Evolutionary conservation across 2,329 filamentous ascomycete species (phyloP), one percentile per base, ranked within the genome.

Genomic region (Phoma sp.): DNA sequence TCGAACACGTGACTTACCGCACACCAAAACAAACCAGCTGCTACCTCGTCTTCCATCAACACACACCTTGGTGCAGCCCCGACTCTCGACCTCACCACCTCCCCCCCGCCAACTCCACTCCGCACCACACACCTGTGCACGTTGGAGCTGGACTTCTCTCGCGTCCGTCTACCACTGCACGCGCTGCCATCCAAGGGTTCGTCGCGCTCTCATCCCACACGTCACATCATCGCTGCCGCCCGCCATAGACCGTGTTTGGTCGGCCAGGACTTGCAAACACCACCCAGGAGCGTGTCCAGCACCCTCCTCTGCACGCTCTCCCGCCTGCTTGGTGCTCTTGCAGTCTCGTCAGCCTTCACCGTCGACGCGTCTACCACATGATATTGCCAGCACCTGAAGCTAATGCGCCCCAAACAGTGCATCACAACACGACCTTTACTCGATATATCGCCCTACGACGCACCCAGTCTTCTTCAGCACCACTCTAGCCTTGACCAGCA

Each of bases 391-490:
- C 36, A 57, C 57, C 54, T 45, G 13, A 52, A 60, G 66, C 73
- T 75, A 61, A 75, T 65, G 24, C 39, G 39, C 29, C 32, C 51
- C 53, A 59, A 58, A 64, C 60, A 74, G 71, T 74, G 63, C 67
- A 74, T 72, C 70, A 73, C 67, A 76, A 75, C 71, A 73, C 70
- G 57, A 62, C 64, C 57, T 65, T 43, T 63, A 65, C 59, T 62
- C 62, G 56, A 61, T 63, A 70, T 53, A 57, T 54, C 64, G 58
- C 55, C 65, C 58, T 60, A 63, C 61, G 66, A 62, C 62, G 63
- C 61, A 64, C 55, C 50, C 63, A 47, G 64, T 54, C 55, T 61
- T 57, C 58, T 48, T 45, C 55, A 46, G 65, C 57, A 63, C 61
- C 51, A 59, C 58, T 65, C 57, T 73, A 74, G 71, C 65, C 48